A percentile compares a stretch with the other conserved stretches of the same genome.
phyloP scores from a whole-genome alignment of 768 basidiomycete species.

The Strobilomyces echinocephalus region DNA sequence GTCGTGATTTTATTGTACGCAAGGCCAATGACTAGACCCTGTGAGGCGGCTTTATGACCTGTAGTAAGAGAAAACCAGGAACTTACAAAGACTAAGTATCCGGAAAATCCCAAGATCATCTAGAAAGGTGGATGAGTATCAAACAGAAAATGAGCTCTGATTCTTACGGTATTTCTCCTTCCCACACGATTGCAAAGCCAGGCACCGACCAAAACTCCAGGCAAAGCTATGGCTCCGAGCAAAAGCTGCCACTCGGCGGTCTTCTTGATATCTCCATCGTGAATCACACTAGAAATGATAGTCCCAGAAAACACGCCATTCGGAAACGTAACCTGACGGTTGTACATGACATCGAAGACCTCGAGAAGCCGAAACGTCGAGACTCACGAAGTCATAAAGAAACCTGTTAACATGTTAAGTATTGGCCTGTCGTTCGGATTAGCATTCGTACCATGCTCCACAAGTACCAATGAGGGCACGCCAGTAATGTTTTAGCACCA shows the following conservation, averaged over 20 bases:
- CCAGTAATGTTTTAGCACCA: conserved; percentile 65
- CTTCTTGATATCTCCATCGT: conserved; percentile 46
- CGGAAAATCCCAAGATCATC: conserved; percentile 67
- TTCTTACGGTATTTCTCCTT: conserved; percentile 50
- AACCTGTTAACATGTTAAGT: conserved; percentile 40
- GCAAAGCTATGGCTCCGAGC: conserved; percentile 55
- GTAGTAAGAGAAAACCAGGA: neutral
- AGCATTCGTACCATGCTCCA: conserved; percentile 53
- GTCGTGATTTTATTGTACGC: conserved; percentile 59
- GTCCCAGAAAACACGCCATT: conserved; percentile 67
- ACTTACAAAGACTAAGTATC: conserved; percentile 58
- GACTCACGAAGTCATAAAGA: conserved; percentile 59
- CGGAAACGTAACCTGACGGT: conserved; percentile 56
- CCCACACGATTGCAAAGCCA: conserved; percentile 50
- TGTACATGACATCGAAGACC: neutral
- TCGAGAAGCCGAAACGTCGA: neutral
- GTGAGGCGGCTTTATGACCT: neutral
- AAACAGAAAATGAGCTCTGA: neutral
- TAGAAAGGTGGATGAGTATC: conserved; percentile 20
- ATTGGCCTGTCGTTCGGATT: neutral
- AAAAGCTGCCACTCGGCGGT: conserved; percentile 72
- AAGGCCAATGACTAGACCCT: conserved; percentile 53
- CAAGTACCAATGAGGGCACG: conserved; percentile 63
- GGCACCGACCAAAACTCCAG: conserved; percentile 53
- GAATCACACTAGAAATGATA: conserved; percentile 65